A percentile compares a stretch with the other conserved stretches of the same genome.
These are phyloP conservation scores for Stagonosporopsis vannaccii DNA, from an alignment of 2,329 filamentous ascomycete species.

Conservation along the genomic window DNA sequence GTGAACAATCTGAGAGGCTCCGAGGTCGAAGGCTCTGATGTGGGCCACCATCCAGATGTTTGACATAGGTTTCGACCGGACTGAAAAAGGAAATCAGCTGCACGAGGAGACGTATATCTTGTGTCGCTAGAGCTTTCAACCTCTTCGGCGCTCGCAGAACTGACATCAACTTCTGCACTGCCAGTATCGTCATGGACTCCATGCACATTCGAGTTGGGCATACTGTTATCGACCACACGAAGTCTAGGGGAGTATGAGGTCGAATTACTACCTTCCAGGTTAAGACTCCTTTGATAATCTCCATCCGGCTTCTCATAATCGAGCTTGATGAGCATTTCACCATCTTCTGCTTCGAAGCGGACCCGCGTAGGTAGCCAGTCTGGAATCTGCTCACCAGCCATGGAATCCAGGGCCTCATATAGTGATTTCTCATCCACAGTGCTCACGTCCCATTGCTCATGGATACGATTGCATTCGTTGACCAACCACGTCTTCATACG, in stretches of 20 bases:
- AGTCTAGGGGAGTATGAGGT: not conserved
- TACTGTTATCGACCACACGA: constrained; percentile 2
- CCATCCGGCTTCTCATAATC: constrained; percentile 31
- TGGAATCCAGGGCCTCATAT: constrained; percentile 30
- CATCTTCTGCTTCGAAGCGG: constrained; percentile 37
- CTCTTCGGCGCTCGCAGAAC: not conserved
- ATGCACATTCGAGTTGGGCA: not conserved
- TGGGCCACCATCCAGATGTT: constrained; percentile 33
- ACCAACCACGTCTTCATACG: constrained; percentile 36
- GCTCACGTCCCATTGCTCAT: constrained; percentile 33
- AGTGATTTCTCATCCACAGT: constrained; percentile 29
- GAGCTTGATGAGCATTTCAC: constrained; percentile 41
- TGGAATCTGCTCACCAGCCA: constrained; percentile 38
- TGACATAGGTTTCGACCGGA: constrained; percentile 32
- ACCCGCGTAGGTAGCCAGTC: constrained; percentile 40
- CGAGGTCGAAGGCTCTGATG: not conserved
- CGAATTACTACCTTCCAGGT: constrained; percentile 15
- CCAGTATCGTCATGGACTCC: not conserved
- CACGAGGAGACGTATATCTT: not conserved
- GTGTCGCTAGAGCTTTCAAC: not conserved
- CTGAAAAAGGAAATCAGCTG: constrained; percentile 26
- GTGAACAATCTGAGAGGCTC: constrained; percentile 17
- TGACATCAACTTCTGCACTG: not conserved
- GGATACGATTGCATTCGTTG: constrained; percentile 31
- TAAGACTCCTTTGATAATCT: constrained; percentile 14